These are phyloP conservation scores for Teunomyces gatunensis DNA, from an alignment of 805 yeast genomes.

Conservation along the genomic window DNA sequence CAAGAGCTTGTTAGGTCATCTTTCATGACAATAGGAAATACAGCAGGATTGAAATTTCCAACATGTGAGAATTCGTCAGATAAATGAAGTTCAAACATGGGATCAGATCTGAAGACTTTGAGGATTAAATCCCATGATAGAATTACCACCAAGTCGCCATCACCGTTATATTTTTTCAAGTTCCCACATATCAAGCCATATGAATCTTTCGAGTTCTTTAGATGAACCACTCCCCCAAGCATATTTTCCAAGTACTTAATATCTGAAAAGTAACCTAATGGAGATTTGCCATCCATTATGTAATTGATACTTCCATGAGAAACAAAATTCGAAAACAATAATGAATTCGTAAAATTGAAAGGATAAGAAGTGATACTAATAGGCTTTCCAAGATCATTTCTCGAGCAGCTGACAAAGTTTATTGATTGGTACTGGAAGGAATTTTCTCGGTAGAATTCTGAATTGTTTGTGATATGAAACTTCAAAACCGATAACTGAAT, in stretches of 20 bases:
- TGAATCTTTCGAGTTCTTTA: conserved; percentile 7
- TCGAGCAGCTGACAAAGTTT: background rate
- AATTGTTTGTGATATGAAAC: background rate
- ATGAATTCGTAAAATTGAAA: conserved; percentile 30
- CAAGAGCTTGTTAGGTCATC: conserved; percentile 20
- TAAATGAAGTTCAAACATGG: background rate
- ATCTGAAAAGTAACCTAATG: conserved; percentile 33
- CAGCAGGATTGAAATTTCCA: background rate
- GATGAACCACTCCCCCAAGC: conserved; percentile 37
- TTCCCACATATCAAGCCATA: conserved; percentile 42
- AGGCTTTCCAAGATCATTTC: conserved; percentile 1
- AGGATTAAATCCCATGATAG: conserved; percentile 26
- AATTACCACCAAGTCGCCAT: conserved; percentile 41
- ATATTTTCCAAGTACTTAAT: conserved; percentile 44
- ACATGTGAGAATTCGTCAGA: background rate
- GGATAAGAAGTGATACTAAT: conserved; percentile 16
- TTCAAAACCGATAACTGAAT: conserved; percentile 4
- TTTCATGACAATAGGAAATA: conserved; percentile 15
- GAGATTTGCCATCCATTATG: conserved; percentile 12
- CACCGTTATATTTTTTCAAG: conserved; percentile 39
- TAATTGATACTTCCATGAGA: conserved; percentile 26
- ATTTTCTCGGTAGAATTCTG: background rate
- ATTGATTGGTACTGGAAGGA: background rate
- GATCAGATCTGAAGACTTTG: background rate
- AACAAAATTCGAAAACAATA: conserved; percentile 24